Base-by-base conservation (phyloP, 257 asterid species). In the Solanum paucissectum region DNA sequence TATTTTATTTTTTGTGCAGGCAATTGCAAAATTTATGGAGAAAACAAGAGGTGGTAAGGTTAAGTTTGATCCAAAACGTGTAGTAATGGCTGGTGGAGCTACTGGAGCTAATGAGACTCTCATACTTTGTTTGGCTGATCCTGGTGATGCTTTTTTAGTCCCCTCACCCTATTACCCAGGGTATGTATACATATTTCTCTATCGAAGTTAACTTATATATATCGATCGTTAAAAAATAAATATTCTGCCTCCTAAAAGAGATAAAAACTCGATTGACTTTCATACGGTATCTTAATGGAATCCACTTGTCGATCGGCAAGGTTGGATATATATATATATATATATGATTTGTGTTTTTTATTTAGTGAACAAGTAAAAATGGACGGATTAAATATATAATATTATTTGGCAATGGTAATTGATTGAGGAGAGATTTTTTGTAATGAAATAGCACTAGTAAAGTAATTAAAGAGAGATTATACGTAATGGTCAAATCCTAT, bases 41-140 rank as follows among this genome's bases (percentile, higher is more conserved):
- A 95, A 93, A 86, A 91, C 90, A 2, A 89, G 98, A 86, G 94
- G 96, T 3, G 91, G 91, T 12, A 87, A 91, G 83, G 98, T 90
- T 44, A 91, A 82, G 18, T 94, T 93, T 49, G 98, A 96, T 58
- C 92, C 96, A 0, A 90, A 94, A 9, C 93, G 98, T 9, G 83
- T 96, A 84, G 96, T 96, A 12, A 92, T 96, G 98, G 94, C 92
- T 0, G 98, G 98, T 1, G 98, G 98, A 86, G 99, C 99, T 37
- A 96, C 99, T 3, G 98, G 98, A 66, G 98, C 98, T 4, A 91
- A 90, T 36, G 99, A 96, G 85, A 74, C 83, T 29, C 7, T 94
- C 40, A 92, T 92, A 88, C 93, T 91, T 90, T 94, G 96, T 85
- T 88, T 95, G 92, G 99, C 98, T 9, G 87, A 95, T 88, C 93